Percentiles rank a stretch among this genome's conserved stretches.
phyloP scores from a whole-genome alignment of 306 rosid species.

The Medicago lupulina region DNA sequence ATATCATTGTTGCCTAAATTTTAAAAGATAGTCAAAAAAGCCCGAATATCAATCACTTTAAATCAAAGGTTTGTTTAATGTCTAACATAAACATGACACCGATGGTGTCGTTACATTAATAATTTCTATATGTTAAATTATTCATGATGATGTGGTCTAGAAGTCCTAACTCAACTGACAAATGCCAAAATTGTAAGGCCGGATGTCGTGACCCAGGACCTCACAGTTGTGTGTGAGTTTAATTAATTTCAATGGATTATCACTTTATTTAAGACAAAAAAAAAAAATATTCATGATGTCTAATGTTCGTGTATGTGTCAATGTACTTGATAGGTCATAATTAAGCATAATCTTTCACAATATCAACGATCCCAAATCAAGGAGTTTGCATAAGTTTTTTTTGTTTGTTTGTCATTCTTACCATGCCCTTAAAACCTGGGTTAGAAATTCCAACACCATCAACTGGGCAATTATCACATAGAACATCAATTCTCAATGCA shows the following conservation, averaged over 20 bases:
- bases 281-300: not conserved
- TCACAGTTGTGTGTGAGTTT: too few relatives aligned
- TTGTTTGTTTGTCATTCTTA: slow-evolving; percentile 25
- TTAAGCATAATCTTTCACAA: not conserved
- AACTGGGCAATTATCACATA: slow-evolving; percentile 45
- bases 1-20: too few relatives aligned
- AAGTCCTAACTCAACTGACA: too few relatives aligned
- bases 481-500: slow-evolving; percentile 70
- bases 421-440: slow-evolving; percentile 90
- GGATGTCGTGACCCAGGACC: too few relatives aligned
- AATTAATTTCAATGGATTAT: too few relatives aligned
- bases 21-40: too few relatives aligned
- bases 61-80: not conserved
- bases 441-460: slow-evolving; percentile 75
- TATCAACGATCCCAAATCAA: too few relatives aligned
- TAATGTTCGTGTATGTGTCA: not conserved
- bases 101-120: not conserved
- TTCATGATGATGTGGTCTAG: too few relatives aligned
- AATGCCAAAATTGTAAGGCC: too few relatives aligned
- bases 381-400: not conserved
- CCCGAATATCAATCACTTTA: not conserved
- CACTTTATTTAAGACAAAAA: too few relatives aligned
- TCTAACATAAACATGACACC: not conserved
- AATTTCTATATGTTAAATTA: not conserved
- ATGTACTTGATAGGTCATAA: not conserved